Percentiles rank a stretch among this genome's conserved stretches.
Evolutionary conservation across 2,329 filamentous ascomycete species (phyloP).

Genomic region (Sclerotinia subarctica): DNA sequence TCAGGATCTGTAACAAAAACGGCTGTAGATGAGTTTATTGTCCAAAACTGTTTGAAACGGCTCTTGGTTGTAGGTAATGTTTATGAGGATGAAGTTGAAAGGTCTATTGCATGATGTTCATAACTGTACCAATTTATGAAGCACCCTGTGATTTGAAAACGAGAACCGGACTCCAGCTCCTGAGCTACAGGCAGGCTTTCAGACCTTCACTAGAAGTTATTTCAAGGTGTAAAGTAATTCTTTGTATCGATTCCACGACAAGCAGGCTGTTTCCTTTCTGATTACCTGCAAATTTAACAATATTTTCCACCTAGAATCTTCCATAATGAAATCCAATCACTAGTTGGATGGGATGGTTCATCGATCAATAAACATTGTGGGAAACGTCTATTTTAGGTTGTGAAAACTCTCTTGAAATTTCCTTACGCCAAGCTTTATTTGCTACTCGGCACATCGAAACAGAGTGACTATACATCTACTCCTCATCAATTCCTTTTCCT

Average conservation of each 20-base stretch:
- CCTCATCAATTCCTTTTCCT: background rate
- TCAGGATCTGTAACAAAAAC: background rate
- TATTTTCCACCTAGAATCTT: background rate
- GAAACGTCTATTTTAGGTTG: too few relatives aligned
- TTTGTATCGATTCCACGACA: background rate
- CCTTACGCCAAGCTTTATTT: too few relatives aligned
- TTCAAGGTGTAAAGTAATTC: background rate
- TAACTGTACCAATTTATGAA: background rate
- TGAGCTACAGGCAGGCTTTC: background rate
- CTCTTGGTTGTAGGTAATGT: background rate
- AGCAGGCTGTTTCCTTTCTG: background rate
- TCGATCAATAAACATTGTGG: background rate
- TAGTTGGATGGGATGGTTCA: too few relatives aligned
- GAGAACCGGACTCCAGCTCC: background rate
- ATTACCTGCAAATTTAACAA: background rate
- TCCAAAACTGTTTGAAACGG: background rate
- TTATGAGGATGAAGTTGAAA: background rate
- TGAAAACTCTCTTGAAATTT: too few relatives aligned
- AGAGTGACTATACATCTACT: too few relatives aligned
- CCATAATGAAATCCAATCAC: background rate
- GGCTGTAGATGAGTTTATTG: background rate
- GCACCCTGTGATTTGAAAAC: background rate
- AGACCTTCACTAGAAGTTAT: background rate
- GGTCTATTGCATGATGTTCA: background rate
- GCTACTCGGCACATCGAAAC: too few relatives aligned